Evolutionary conservation across 306 rosid genomes (phyloP), one percentile per base, ranked within the genome.

Genomic region (Parietaria judaica): DNA sequence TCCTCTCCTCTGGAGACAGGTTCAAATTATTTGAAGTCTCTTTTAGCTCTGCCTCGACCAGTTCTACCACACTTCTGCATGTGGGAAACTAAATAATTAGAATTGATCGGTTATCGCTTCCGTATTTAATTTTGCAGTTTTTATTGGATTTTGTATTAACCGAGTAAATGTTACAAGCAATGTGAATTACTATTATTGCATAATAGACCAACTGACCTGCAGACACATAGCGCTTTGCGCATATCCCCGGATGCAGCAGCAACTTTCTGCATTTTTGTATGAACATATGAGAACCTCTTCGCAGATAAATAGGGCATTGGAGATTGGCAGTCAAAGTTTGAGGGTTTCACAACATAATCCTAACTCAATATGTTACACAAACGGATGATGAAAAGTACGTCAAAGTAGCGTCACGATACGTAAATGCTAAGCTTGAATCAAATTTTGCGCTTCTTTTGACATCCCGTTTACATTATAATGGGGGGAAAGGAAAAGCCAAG

Each of bases 171-270:
- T 35, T 36, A 6, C 44, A 5, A 41, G 9, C 45, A 41, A 23
- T 23, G 31, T 23, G 45, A 41, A 41, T 5, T 41, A 41, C 9
- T 41, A 5, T 5, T 58, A 31, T 51, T 46, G 31, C 31, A 51
- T 48, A 34, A 37, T 36, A 54, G 52, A 70, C 50, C 68, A 52
- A 69, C 94, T 70, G 3, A 86, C 98, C 96, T 76, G 82, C 94
- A 86, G 65, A 92, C 75, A 67, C 78, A 77, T 17, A 88, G 96
- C 62, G 95, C 96, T 72, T 82, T 88, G 51, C 99, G 81, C 99
- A 88, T 92, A 76, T 92, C 99, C 57, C 99, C 99, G 56, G 94
- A 88, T 68, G 85, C 85, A 17, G 95, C 90, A 56, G 95, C 95
- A 63, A 92, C 94, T 92, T 86, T 92, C 99, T 92, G 96, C 72